phyloP scores from a whole-genome alignment of 2,329 filamentous ascomycete genomes.

The Penicillium sclerotiorum region DNA sequence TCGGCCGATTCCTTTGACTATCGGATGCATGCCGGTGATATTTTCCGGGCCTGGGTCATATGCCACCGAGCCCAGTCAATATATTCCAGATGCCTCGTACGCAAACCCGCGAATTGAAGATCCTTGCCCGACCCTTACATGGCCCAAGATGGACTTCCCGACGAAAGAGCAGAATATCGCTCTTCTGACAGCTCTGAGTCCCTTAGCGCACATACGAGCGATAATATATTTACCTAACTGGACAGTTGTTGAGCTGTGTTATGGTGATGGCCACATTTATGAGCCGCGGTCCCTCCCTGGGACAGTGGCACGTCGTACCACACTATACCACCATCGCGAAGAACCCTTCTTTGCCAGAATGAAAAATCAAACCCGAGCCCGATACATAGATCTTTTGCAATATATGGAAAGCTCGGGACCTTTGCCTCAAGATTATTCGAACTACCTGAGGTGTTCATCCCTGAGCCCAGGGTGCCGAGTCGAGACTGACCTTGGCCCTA shows the following conservation, averaged over 20 bases:
- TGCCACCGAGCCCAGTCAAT: no score
- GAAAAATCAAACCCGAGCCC: slow-evolving; percentile 7
- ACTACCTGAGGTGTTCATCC: slow-evolving; percentile 10
- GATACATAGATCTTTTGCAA: slow-evolving; percentile 3
- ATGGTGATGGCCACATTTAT: slow-evolving; percentile 12
- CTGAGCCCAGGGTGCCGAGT: slow-evolving; percentile 15
- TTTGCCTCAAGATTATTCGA: slow-evolving; percentile 12
- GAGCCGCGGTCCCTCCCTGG: slow-evolving; percentile 10
- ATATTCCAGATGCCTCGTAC: not conserved
- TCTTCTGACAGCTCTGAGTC: slow-evolving; percentile 6
- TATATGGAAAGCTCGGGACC: not conserved
- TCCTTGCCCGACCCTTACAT: slow-evolving; percentile 9
- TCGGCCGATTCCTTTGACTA: slow-evolving; percentile 9
- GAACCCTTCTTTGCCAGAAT: slow-evolving; percentile 8
- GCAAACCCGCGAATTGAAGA: slow-evolving; percentile 9
- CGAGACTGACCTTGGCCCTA: slow-evolving; percentile 5
- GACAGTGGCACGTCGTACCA: slow-evolving; percentile 13
- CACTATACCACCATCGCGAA: slow-evolving; percentile 14
- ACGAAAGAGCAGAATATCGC: slow-evolving; percentile 3
- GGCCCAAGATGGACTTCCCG: slow-evolving; percentile 9
- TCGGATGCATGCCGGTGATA: slow-evolving; percentile 11
- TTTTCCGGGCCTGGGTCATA: slow-evolving; percentile 6
- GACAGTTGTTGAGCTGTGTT: slow-evolving; percentile 15
- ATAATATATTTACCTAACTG: slow-evolving; percentile 14
- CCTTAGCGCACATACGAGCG: slow-evolving; percentile 13